Base-by-base conservation (phyloP, 2,329 filamentous ascomycete species). In the Claviceps sp. region DNA sequence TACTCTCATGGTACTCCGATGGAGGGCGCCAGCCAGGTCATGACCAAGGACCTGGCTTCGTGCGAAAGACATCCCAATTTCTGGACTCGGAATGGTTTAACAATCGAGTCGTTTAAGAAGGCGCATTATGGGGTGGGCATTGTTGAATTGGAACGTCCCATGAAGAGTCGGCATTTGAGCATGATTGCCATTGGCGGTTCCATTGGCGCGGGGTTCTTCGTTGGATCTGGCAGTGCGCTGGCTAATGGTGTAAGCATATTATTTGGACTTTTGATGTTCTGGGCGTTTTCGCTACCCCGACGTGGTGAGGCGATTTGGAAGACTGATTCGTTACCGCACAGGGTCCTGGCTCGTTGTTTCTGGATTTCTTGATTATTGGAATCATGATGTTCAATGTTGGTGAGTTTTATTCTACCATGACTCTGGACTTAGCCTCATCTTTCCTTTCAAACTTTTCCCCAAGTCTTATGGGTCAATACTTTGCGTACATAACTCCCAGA, bases 121-220 rank as follows among this genome's bases (percentile, higher is more conserved):
- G 61, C 62, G 50, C 53, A 64, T 52, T 68, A 66, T 57, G 64
- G 64, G 44, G 47, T 26, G 7, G 64, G 63, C 39, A 23, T 64
- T 29, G 59, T 64, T 45, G 66, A 71, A 56, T 62, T 72, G 9
- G 67, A 71, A 53, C 64, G 66, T 47, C 61, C 65, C 55, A 75
- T 80, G 68, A 73, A 74, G 67, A 66, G 67, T 42, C 73, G 77
- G 58, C 77, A 79, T 64, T 64, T 80, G 59, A 74, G 79, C 64
- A 78, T 79, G 76, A 78, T 78, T 63, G 74, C 75, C 58, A 77
- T 79, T 52, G 75, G 52, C 22, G 52, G 52, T n/a, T 53, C 52
- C 23, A 81, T 81, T 45, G 78, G 78, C 61, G 77, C 78, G 54
- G 78, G 78, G 65, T 79, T 81, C 70, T 81, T 80, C 64, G 78